phyloP scores from a whole-genome alignment of 768 basidiomycete species.

The Neoboletus subvelutipes region DNA sequence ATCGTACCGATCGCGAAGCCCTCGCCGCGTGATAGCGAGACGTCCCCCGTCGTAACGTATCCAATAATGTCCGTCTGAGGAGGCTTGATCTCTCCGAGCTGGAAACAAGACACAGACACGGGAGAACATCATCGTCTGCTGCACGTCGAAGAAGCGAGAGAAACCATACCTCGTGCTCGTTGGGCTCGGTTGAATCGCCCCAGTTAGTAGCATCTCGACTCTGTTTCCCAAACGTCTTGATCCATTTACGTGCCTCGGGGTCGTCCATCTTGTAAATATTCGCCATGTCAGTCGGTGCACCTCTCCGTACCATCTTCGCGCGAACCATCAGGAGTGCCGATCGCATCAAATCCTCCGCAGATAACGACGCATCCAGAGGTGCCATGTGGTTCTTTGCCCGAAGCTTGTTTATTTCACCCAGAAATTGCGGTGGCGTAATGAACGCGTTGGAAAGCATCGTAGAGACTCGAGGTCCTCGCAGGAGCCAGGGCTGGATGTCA shows the following conservation, averaged over 20 bases:
- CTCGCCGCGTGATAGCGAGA: slow-evolving; percentile 73
- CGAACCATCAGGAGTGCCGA: slow-evolving; percentile 69
- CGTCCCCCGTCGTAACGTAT: slow-evolving; percentile 81
- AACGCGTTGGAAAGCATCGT: slow-evolving; percentile 46
- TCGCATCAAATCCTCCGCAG: slow-evolving; percentile 48
- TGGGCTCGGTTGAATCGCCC: slow-evolving; percentile 19
- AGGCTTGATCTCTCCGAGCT: slow-evolving; percentile 50
- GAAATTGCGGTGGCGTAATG: slow-evolving; percentile 44
- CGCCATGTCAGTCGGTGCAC: slow-evolving; percentile 73
- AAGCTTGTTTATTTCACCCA: slow-evolving; percentile 55
- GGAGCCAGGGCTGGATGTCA: slow-evolving; percentile 58
- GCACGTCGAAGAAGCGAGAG: neutral
- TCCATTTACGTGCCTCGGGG: slow-evolving; percentile 51
- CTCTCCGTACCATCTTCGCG: slow-evolving; percentile 60
- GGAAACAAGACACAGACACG: neutral
- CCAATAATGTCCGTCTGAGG: slow-evolving; percentile 59
- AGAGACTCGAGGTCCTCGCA: slow-evolving; percentile 55
- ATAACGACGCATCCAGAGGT: slow-evolving; percentile 34
- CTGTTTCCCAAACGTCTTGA: slow-evolving; percentile 32
- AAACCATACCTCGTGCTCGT: slow-evolving; percentile 31
- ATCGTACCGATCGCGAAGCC: slow-evolving; percentile 80
- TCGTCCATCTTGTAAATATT: slow-evolving; percentile 65
- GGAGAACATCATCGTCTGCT: neutral
- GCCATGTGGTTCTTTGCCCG: slow-evolving; percentile 54
- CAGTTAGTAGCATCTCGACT: slow-evolving; percentile 7